Evolutionary conservation across 2,329 filamentous ascomycete species (phyloP).

Genomic region (Aschersonia sp.): DNA sequence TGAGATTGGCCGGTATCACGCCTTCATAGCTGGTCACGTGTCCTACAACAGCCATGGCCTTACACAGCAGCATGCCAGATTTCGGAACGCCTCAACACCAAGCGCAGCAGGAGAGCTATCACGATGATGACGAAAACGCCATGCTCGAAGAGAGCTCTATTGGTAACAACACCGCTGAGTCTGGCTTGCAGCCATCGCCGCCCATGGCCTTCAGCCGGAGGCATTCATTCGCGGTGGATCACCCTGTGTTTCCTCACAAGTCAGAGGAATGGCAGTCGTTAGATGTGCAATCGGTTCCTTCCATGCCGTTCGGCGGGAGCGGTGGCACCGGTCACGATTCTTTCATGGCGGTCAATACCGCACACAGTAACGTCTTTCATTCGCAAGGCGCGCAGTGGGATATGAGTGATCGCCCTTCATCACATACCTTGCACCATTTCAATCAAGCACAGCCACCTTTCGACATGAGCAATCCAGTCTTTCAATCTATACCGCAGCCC

Average conservation of each 20-base stretch:
- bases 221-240: constrained; percentile 45
- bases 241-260: constrained; percentile 49
- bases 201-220: constrained; percentile 47
- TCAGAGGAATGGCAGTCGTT: constrained; percentile 48
- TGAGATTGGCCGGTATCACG: too few relatives aligned
- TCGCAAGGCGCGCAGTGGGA: constrained; percentile 40
- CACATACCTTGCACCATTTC: constrained; percentile 60
- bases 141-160: constrained; percentile 43
- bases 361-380: constrained; percentile 26
- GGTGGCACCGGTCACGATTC: constrained; percentile 47
- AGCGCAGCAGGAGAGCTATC: constrained; percentile 37
- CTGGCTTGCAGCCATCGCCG: constrained; percentile 47
- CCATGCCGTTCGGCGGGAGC: constrained; percentile 39
- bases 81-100: constrained; percentile 33
- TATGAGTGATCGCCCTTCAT: constrained; percentile 50
- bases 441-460: constrained; percentile 40
- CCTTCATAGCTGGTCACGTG: too few relatives aligned
- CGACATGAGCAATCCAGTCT: constrained; percentile 36
- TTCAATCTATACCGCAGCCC: constrained; percentile 25
- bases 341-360: constrained; percentile 49
- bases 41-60: too few relatives aligned
- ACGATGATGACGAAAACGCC: constrained; percentile 45
- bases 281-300: constrained; percentile 49
- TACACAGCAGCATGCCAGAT: neutral
- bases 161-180: constrained; percentile 44